Evolutionary conservation across 108 stramenopile genomes (phyloP).

Genomic region (Fistulifera pelliculosa): DNA sequence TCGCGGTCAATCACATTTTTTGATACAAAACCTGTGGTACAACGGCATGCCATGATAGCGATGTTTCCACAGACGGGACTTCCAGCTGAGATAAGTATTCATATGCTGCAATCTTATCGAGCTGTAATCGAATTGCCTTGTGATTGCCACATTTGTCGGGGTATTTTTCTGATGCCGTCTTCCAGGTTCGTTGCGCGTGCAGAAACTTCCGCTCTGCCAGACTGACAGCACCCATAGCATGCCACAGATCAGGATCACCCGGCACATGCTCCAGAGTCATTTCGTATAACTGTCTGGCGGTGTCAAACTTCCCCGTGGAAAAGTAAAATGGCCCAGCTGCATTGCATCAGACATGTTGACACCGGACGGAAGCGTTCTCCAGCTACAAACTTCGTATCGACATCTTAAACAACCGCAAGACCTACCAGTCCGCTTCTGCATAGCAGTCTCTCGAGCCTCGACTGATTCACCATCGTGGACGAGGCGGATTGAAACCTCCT

Average conservation of each 20-base stretch:
- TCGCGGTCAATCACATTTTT: slow-evolving; percentile 16
- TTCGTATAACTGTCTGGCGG: slow-evolving; percentile 43
- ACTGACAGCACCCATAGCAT: slow-evolving; percentile 40
- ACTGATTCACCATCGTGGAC: not conserved
- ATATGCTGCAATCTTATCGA: slow-evolving; percentile 18
- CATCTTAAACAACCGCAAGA: slow-evolving; percentile 3
- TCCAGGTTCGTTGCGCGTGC: slow-evolving; percentile 58
- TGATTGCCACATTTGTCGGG: slow-evolving; percentile 14
- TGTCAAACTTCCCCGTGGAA: not conserved
- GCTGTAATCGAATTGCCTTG: slow-evolving; percentile 42
- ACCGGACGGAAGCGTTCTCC: not conserved
- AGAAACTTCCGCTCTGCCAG: slow-evolving; percentile 37
- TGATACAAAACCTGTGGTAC: slow-evolving; percentile 15
- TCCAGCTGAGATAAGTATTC: not conserved
- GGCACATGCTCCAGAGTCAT: slow-evolving; percentile 22
- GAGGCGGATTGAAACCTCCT: not conserved
- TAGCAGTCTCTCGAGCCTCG: not conserved
- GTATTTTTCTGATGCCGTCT: slow-evolving; percentile 26
- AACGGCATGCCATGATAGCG: slow-evolving; percentile 5
- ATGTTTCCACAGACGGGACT: not conserved
- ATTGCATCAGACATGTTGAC: not conserved
- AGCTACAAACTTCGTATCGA: slow-evolving; percentile 5
- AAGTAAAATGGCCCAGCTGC: slow-evolving; percentile 4
- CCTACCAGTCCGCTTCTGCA: not conserved
- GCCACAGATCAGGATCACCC: slow-evolving; percentile 25